Conservation (phyloP, 2,329 filamentous ascomycete genomes). For the Fusarium stilboides region DNA sequence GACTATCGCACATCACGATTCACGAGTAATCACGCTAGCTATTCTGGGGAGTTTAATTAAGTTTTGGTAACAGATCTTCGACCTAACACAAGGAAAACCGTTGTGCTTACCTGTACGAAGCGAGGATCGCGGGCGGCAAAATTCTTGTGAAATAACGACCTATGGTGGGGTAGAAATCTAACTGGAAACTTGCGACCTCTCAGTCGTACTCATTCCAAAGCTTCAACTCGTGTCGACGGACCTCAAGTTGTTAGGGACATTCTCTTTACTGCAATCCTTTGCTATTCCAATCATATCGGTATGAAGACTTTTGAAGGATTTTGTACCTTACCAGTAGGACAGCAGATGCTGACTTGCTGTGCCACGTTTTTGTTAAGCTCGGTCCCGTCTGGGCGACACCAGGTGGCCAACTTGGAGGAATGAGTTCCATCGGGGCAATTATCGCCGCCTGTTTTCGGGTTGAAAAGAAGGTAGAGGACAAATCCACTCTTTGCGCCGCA, state of each 20-base stretch:
- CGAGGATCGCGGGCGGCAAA: not conserved
- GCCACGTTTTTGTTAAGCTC: constrained; percentile 17
- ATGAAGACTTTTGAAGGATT: not conserved
- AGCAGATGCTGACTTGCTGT: constrained; percentile 25
- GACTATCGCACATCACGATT: no score
- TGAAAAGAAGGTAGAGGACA: constrained; percentile 13
- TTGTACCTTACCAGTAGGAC: constrained; percentile 26
- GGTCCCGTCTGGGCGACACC: constrained; percentile 36
- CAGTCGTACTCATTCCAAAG: constrained; percentile 29
- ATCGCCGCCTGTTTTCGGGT: constrained; percentile 8
- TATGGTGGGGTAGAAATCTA: constrained; percentile 26
- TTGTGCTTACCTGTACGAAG: not conserved
- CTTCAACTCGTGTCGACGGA: constrained; percentile 20
- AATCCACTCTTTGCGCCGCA: constrained; percentile 29
- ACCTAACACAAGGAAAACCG: no score
- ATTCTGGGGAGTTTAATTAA: not conserved
- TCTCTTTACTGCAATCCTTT: constrained; percentile 11
- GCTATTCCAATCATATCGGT: constrained; percentile 9
- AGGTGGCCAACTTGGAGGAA: constrained; percentile 1
- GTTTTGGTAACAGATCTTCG: not conserved
- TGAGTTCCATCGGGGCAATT: constrained; percentile 23
- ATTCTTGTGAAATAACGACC: constrained; percentile 16
- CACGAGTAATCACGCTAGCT: not conserved
- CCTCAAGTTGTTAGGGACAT: constrained; percentile 21
- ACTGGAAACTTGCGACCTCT: constrained; percentile 28